Base-by-base conservation (phyloP, 2,329 filamentous ascomycete species). In the Exophiala viscosa region DNA sequence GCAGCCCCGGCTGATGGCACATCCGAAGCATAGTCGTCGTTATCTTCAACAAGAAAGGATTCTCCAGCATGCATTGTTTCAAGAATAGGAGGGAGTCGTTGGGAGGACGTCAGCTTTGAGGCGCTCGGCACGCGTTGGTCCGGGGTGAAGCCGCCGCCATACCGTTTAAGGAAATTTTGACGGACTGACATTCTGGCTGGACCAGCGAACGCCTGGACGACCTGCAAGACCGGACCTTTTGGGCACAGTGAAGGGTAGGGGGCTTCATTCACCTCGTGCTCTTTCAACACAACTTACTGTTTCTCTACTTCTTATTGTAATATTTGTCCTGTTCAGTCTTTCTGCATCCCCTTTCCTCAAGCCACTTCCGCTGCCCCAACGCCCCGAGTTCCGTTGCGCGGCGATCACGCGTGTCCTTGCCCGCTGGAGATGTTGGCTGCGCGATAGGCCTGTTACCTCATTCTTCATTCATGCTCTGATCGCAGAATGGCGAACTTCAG, bases 1-100 rank as follows among this genome's bases (percentile, higher is more conserved):
- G 42, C 40, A 50, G 48, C 33, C 18, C 36, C 55, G 55, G 55
- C 50, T 35, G 15, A 39, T 5, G 10, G 45, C 33, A 34, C 32
- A 50, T 52, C 55, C 55, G 55, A 52, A 15, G 34, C 31, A 48
- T 36, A 38, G 35, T 42, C 34, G 38, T 35, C 46, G 52, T 44
- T 34, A 48, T 23, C 10, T 36, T 40, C n/a, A 18, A 45, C 47
- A 20, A 5, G 45, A 33, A 45, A 31, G 32, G 33, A 35, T 28
- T 28, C 42, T 55, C 52, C 50, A 44, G 52, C 55, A 50, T 34
- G 28, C 23, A 18, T 20, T 50, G 55, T 58, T 58, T 58, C 55
- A 58, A 14, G 43, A 43, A 33, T n/a, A 7, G 33, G 40, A 18
- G 4, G 18, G 18, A n/a, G 46, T 18, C 28, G 46, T 49, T 41